Percentiles rank a stretch among this genome's conserved stretches.
phyloP scores from a whole-genome alignment of 441 rosid species.

The Isatis lusitanica region DNA sequence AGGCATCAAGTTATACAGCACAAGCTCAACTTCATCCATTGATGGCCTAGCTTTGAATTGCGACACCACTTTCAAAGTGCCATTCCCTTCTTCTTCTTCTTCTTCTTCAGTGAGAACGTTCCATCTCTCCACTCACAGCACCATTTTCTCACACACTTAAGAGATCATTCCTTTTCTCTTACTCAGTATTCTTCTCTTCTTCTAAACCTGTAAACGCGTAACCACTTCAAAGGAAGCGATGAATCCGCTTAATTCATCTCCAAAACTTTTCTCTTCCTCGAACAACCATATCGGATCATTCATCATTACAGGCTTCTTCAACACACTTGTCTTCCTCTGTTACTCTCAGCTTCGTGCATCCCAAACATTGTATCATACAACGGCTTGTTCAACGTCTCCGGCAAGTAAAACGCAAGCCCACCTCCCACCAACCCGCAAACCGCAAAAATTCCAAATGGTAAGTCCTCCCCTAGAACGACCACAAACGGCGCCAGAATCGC shows the following conservation, averaged over 20 bases:
- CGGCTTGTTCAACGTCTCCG: constrained; percentile 80
- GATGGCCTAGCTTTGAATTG: constrained; percentile 66
- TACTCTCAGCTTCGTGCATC: constrained; percentile 57
- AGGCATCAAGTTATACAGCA: constrained; percentile 81
- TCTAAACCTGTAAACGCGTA: constrained; percentile 79
- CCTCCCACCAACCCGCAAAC: constrained; percentile 68
- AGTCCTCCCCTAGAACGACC: constrained; percentile 67
- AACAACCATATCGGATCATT: constrained; percentile 73
- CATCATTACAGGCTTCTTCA: constrained; percentile 57
- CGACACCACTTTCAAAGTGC: constrained; percentile 64
- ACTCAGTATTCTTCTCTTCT: constrained; percentile 68
- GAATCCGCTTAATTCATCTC: constrained; percentile 46
- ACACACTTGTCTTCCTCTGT: constrained; percentile 27
- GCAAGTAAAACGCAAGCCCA: constrained; percentile 61
- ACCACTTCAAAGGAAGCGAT: constrained; percentile 72
- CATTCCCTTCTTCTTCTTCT: constrained; percentile 64
- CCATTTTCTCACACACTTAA: constrained; percentile 84
- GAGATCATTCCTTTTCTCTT: constrained; percentile 68
- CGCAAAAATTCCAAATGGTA: constrained; percentile 70
- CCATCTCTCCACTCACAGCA: constrained; percentile 74
- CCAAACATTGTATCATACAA: constrained; percentile 83
- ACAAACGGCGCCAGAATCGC: constrained; percentile 83
- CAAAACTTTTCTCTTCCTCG: constrained; percentile 62
- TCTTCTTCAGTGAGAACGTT: constrained; percentile 76
- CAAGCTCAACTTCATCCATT: constrained; percentile 72